phyloP scores from a whole-genome alignment of 2,329 filamentous ascomycete species.

The Fusarium begoniae region DNA sequence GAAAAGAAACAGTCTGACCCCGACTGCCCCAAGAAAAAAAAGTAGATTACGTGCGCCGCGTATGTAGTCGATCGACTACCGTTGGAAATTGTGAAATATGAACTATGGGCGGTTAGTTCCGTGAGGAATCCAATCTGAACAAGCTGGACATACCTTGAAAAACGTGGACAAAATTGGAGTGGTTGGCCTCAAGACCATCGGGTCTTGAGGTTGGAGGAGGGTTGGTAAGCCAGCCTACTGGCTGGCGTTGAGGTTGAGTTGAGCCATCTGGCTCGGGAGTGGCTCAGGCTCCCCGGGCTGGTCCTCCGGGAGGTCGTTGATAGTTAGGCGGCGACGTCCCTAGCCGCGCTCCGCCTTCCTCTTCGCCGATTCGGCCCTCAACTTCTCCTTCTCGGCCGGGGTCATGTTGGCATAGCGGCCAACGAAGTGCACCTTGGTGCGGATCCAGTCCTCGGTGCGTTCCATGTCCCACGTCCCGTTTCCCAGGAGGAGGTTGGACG shows the following conservation, averaged over 20 bases:
- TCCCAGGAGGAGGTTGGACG: constrained; percentile 43
- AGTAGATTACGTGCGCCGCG: neutral
- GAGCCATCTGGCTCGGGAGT: neutral
- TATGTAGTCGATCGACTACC: neutral
- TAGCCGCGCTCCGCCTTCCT: neutral
- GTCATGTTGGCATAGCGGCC: neutral
- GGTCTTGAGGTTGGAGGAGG: neutral
- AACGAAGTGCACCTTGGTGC: neutral
- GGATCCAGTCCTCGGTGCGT: constrained; percentile 1
- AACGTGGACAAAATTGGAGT: neutral
- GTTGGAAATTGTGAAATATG: neutral
- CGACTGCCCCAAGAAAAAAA: neutral
- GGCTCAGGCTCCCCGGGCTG: neutral
- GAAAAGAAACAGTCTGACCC: neutral
- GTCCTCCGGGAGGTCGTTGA: neutral
- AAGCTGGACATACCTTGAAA: neutral
- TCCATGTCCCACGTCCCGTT: constrained; percentile 57
- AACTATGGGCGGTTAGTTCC: neutral
- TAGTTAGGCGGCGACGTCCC: neutral
- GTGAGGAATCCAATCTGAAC: too few species aligned
- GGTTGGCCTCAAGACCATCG: neutral
- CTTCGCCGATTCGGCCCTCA: neutral
- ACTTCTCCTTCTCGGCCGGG: neutral
- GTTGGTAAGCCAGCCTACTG: neutral
- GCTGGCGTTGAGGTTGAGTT: neutral